Evolutionary conservation across 345 rosid species (phyloP), one percentile per base, ranked within the genome.

Genomic region (Dovyalis caffra): DNA sequence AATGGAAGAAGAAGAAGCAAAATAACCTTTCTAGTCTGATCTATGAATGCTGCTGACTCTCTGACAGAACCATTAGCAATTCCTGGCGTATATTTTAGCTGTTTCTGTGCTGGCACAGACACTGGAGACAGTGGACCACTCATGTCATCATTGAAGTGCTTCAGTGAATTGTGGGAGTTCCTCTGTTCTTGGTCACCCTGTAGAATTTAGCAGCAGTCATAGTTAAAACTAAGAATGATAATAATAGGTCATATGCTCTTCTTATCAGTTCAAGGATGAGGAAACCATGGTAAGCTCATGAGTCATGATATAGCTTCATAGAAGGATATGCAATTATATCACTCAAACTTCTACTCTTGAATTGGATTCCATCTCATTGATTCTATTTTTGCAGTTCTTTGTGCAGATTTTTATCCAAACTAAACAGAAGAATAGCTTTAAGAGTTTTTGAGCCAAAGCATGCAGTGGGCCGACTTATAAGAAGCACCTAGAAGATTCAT

Each of bases 41-140:
- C 86, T 49, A 86, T 66, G 79, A 91, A 91, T 72, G 97, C 84
- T 16, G 87, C 90, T 3, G 88, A 79, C 58, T 83, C 95, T 83
- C 80, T 87, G 57, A 79, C 68, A 66, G 89, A 81, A 32, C 92
- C 89, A 60, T 93, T 95, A 35, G 88, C 98, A 76, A 93, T 85
- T 66, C 98, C 97, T 6, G 95, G 97, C 34, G 92, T 86, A 83
- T 89, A 93, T 78, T 93, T 91, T 67, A 93, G 91, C 79, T 95
- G 99, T 81, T 93, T 95, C 82, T 90, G 97, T 53, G 97, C 98
- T 33, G 95, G 95, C 69, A 88, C 87, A 26, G 97, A 75, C 81
- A 88, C 82, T 37, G 95, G 97, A 76, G 95, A 90, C 69, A 85
- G 77, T 31, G 93, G 85, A 71, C 86, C 83, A 71, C 80, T 87